Percentiles rank a stretch among this genome's conserved stretches.
Conservation (phyloP, 1,284 basidiomycete genomes). For the Xerocomus nothofagi region DNA sequence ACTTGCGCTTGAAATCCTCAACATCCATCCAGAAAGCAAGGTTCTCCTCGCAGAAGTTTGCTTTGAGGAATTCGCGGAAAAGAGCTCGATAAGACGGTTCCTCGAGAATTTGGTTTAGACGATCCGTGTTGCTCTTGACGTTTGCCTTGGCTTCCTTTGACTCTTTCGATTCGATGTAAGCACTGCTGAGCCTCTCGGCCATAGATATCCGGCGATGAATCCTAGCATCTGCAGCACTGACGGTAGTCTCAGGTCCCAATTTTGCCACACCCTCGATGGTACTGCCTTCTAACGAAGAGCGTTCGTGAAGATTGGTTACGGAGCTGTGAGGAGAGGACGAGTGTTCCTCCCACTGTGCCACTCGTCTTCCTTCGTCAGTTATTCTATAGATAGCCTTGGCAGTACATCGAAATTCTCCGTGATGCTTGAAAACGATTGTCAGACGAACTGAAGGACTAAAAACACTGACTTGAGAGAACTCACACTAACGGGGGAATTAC, state of each 20-base stretch:
- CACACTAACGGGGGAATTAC: constrained; percentile 72
- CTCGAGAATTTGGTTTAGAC: constrained; percentile 90
- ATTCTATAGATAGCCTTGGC: constrained; percentile 93
- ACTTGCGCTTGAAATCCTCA: constrained; percentile 94
- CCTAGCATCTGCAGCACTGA: constrained; percentile 55
- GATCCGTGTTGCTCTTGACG: constrained; percentile 90
- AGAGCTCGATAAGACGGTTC: constrained; percentile 87
- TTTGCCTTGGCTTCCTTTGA: constrained; percentile 52
- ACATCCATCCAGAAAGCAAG: constrained; percentile 97
- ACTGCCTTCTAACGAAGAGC: constrained; percentile 43
- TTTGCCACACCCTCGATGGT: constrained; percentile 44
- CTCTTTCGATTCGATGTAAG: constrained; percentile 54
- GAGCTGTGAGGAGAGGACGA: constrained; percentile 67
- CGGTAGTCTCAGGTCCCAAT: constrained; percentile 37
- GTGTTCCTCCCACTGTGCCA: constrained; percentile 78
- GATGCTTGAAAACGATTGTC: constrained; percentile 51
- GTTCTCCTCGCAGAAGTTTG: constrained; percentile 98
- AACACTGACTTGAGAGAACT: constrained; percentile 33
- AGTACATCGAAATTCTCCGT: constrained; percentile 94
- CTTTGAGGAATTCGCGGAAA: constrained; percentile 92
- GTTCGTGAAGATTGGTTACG: constrained; percentile 54
- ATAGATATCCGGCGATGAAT: constrained; percentile 78
- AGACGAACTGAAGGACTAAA: constrained; percentile 17
- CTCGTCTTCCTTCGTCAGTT: constrained; percentile 84
- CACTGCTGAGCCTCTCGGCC: constrained; percentile 68